phyloP scores from a whole-genome alignment of 2,329 filamentous ascomycete species.

The Periconia digitata region DNA sequence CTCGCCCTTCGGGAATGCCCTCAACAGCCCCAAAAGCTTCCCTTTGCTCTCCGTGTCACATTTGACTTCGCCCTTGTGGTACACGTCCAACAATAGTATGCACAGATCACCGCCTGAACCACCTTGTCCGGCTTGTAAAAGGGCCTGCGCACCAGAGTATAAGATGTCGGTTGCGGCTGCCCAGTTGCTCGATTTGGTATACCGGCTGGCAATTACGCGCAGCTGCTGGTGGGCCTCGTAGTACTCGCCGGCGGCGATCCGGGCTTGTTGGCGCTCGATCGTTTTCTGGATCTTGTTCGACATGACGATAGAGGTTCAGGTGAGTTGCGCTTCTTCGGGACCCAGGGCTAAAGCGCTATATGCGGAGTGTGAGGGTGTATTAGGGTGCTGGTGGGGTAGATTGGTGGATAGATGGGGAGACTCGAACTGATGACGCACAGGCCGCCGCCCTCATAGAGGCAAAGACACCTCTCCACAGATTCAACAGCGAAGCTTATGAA shows the following conservation, averaged over 20 bases:
- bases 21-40: conserved; percentile 73
- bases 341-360: no score
- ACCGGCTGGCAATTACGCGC: conserved; percentile 89
- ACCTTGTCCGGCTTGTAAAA: conserved; percentile 90
- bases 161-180: conserved; percentile 83
- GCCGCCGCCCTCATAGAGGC: not conserved
- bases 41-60: conserved; percentile 74
- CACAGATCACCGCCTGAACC: conserved; percentile 90
- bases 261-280: conserved; percentile 62
- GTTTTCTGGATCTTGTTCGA: conserved; percentile 67
- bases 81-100: conserved; percentile 85
- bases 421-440: conserved; percentile 9
- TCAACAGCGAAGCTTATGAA: no score
- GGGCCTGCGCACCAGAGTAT: conserved; percentile 76
- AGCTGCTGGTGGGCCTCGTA: conserved; percentile 99
- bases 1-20: conserved; percentile 79
- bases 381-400: not conserved
- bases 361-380: not conserved
- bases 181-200: conserved; percentile 87
- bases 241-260: conserved; percentile 83
- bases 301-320: conserved; percentile 13
- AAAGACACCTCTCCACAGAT: no score
- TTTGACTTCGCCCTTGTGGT: conserved; percentile 80
- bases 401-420: not conserved
- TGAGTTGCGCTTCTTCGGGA: not conserved